Evolutionary conservation across 2,329 filamentous ascomycete species (phyloP), one percentile per base, ranked within the genome.

Genomic region (Fonsecaea monophora): DNA sequence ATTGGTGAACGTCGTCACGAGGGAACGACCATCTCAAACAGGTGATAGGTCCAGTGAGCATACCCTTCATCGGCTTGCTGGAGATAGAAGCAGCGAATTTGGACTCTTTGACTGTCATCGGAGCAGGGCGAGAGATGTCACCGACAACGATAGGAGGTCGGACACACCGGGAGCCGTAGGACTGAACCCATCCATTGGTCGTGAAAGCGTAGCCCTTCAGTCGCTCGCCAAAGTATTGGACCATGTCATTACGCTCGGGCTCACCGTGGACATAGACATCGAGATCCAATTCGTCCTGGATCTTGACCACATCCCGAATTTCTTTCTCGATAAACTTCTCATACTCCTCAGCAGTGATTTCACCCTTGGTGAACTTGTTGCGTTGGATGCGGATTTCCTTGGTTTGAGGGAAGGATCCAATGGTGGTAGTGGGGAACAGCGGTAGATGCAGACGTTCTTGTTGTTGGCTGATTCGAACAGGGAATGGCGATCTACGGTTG

Each of bases 181-280:
- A 92, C 88, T 99, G 93, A 65, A 99, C 95, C 95, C 95, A 99
- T 75, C 92, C 95, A 85, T 97, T 92, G 81, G 94, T 98, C 80
- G 95, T 99, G 89, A 99, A 99, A 80, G 93, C 91, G 82, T 98
- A 99, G 78, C 95, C 95, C 77, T 96, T 89, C 71, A 99, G 87
- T 78, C 92, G 91, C 89, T 99, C 95, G 83, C 95, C 95, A 76
- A 99, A 99, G 90, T 97, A 99, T 84, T 99, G 95, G 62, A 99
- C 95, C 95, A 99, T 99, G 89, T 99, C 95, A 85, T 99, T 99
- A 82, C 95, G 93, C 89, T 99, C 95, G 68, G 95, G 95, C 88
- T 99, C 95, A 80, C 95, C 95, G 86, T 99, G 95, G 73, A 99
- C 95, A 79, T 91, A 92, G 81, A 99, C 95, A 76, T 99, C 95